Percentiles rank a stretch among this genome's conserved stretches.
phyloP scores from a whole-genome alignment of 352 stramenopile species.

The Pythium dissimile region DNA sequence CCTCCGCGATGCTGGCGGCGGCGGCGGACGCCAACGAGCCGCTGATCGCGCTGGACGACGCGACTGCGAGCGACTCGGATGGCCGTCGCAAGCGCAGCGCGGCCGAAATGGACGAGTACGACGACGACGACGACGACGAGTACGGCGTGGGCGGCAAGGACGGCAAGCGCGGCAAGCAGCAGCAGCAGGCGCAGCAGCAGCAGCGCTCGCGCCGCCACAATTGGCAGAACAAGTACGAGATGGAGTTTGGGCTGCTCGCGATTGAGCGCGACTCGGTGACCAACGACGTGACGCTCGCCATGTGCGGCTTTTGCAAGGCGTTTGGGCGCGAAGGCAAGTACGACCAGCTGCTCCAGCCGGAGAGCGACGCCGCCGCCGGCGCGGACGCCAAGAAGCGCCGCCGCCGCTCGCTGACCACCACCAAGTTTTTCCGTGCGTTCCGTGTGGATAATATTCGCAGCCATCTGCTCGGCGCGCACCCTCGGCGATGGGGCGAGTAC shows the following conservation, averaged over 20 bases:
- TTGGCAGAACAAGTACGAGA: conserved; percentile 81
- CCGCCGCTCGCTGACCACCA: conserved; percentile 74
- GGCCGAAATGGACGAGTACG: conserved; percentile 37
- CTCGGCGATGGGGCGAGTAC: conserved; percentile 71
- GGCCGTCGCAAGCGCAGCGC: conserved; percentile 32
- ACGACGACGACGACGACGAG: conserved; percentile 39
- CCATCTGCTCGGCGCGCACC: conserved; percentile 73
- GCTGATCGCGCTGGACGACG: conserved; percentile 42
- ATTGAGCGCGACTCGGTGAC: conserved; percentile 66
- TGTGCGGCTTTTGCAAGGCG: conserved; percentile 82
- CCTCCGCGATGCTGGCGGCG: not conserved
- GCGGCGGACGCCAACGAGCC: conserved; percentile 16
- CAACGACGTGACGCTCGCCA: conserved; percentile 70
- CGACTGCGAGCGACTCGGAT: conserved; percentile 22
- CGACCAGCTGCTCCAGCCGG: conserved; percentile 59
- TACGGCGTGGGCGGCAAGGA: conserved; percentile 28
- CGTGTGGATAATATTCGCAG: conserved; percentile 86
- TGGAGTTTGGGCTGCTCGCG: conserved; percentile 69
- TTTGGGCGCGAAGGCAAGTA: conserved; percentile 79
- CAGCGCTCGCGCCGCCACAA: conserved; percentile 59
- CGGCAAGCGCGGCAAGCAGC: conserved; percentile 25
- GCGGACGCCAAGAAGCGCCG: conserved; percentile 71
- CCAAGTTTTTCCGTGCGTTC: conserved; percentile 86
- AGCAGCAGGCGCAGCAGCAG: conserved; percentile 27
- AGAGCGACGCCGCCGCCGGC: conserved; percentile 34